These are phyloP conservation scores for Aspergillus quadricinctus DNA, from an alignment of 2,329 filamentous ascomycete genomes.

Conservation along the genomic window DNA sequence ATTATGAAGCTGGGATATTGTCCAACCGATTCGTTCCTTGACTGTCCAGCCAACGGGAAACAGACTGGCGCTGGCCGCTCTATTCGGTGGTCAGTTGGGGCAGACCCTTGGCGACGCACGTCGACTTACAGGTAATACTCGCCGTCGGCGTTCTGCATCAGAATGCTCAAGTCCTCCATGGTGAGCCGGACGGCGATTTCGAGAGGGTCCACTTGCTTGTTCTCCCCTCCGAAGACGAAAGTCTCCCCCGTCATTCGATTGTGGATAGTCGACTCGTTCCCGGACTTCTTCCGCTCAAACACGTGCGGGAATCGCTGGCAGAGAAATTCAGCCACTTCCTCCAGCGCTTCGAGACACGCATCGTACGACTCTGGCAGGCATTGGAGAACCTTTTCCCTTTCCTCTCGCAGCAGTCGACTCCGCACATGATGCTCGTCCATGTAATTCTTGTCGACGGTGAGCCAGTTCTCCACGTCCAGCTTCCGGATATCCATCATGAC, in stretches of 20 bases:
- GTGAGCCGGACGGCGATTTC: constrained; percentile 48
- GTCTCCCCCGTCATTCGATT: constrained; percentile 45
- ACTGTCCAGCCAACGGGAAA: constrained; percentile 53
- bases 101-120: background rate
- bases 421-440: constrained; percentile 42
- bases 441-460: constrained; percentile 47
- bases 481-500: constrained; percentile 48
- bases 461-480: constrained; percentile 46
- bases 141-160: constrained; percentile 43
- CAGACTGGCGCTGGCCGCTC: constrained; percentile 49
- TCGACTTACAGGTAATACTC: constrained; percentile 46
- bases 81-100: constrained; percentile 15
- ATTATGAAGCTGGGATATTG: constrained; percentile 45
- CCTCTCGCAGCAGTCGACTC: constrained; percentile 35
- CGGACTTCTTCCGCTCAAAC: constrained; percentile 33
- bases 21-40: constrained; percentile 46
- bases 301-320: constrained; percentile 40
- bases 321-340: constrained; percentile 45
- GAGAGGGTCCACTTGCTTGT: constrained; percentile 40
- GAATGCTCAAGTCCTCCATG: constrained; percentile 51
- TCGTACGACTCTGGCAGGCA: constrained; percentile 41
- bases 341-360: constrained; percentile 46
- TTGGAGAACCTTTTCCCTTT: constrained; percentile 42
- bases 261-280: constrained; percentile 29
- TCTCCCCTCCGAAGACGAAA: constrained; percentile 36